phyloP scores from a whole-genome alignment of 2,329 filamentous ascomycete genomes.

The Fusarium oligoseptatum region DNA sequence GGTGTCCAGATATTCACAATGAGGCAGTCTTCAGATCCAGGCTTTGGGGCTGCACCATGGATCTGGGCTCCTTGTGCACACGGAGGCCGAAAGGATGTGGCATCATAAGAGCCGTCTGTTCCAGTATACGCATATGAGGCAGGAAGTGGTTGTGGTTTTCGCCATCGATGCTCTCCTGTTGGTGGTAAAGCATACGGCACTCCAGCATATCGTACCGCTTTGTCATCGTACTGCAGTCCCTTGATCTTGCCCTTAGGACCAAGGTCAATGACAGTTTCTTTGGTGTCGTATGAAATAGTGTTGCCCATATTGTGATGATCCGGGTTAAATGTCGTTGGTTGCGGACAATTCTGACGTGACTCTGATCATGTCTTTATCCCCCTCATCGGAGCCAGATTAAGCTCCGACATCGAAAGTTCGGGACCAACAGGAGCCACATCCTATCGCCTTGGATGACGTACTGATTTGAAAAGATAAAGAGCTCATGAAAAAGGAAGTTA shows the following conservation, averaged over 20 bases:
- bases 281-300: slow-evolving; percentile 21
- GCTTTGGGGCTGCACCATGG: slow-evolving; percentile 43
- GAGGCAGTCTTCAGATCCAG: slow-evolving; percentile 58
- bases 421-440: background rate
- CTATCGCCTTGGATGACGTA: background rate
- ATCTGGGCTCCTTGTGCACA: slow-evolving; percentile 55
- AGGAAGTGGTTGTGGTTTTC: slow-evolving; percentile 53
- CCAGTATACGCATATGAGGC: slow-evolving; percentile 45
- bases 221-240: slow-evolving; percentile 51
- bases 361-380: background rate
- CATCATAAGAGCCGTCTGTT: slow-evolving; percentile 51
- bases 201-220: slow-evolving; percentile 50
- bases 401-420: background rate
- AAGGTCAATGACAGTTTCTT: slow-evolving; percentile 8
- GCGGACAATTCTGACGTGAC: background rate
- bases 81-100: slow-evolving; percentile 51
- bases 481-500: background rate
- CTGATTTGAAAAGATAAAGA: background rate
- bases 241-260: slow-evolving; percentile 46
- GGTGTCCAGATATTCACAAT: slow-evolving; percentile 63
- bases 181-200: slow-evolving; percentile 57
- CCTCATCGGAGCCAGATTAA: background rate
- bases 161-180: slow-evolving; percentile 53
- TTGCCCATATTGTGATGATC: slow-evolving; percentile 16
- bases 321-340: background rate